phyloP scores from a whole-genome alignment of 2,329 filamentous ascomycete species.

The Aspergillus fumigatus region DNA sequence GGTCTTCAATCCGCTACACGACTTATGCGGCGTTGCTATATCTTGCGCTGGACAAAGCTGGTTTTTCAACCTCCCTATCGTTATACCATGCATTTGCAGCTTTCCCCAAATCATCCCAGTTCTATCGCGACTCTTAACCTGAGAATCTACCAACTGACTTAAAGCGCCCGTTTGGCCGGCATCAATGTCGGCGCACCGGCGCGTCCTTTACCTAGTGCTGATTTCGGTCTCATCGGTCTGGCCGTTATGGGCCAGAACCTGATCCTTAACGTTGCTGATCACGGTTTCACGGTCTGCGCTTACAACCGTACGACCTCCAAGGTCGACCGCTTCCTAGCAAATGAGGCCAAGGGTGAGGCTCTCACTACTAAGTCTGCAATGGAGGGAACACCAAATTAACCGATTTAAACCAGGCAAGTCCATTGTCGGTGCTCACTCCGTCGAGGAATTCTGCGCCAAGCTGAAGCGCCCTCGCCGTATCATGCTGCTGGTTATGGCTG shows the following conservation, averaged over 20 bases:
- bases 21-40: not conserved
- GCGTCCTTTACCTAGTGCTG: constrained; percentile 59
- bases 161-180: constrained; percentile 70
- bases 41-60: no score
- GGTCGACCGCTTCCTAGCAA: constrained; percentile 88
- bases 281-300: constrained; percentile 93
- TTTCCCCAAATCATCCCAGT: no score
- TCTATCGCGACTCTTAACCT: constrained; percentile 26
- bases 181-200: constrained; percentile 64
- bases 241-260: constrained; percentile 88
- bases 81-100: no score
- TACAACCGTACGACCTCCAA: constrained; percentile 99
- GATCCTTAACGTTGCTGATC: constrained; percentile 84
- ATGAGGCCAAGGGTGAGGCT: constrained; percentile 73
- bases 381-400: constrained; percentile 17
- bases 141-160: constrained; percentile 39
- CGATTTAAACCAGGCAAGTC: constrained; percentile 64
- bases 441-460: constrained; percentile 92
- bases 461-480: constrained; percentile 95
- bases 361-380: not conserved
- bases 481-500: constrained; percentile 99
- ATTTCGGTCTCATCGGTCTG: constrained; percentile 89
- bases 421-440: constrained; percentile 86
- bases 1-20: no score
- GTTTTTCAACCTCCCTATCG: no score